Conservation (phyloP, 2,329 filamentous ascomycete genomes). For the Talaromyces sp. region DNA sequence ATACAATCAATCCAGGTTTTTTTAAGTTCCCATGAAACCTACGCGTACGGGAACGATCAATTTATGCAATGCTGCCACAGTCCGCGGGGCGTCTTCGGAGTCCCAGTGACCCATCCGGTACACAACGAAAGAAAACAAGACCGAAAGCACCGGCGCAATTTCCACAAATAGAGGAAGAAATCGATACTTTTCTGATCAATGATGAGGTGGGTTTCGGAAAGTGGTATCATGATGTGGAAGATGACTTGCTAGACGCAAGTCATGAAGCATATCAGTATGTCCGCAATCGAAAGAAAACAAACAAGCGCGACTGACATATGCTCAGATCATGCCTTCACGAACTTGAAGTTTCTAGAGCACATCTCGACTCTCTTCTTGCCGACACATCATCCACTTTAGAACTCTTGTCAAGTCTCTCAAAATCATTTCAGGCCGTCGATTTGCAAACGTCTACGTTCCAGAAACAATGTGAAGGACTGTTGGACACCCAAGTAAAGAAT, state of each 20-base stretch:
- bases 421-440: slow-evolving; percentile 84
- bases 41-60: background rate
- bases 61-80: slow-evolving; percentile 29
- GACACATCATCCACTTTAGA: slow-evolving; percentile 74
- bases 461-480: slow-evolving; percentile 81
- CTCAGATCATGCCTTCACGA: slow-evolving; percentile 73
- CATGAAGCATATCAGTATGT: slow-evolving; percentile 78
- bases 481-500: slow-evolving; percentile 75
- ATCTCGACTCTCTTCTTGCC: slow-evolving; percentile 72
- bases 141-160: slow-evolving; percentile 18
- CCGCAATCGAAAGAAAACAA: background rate
- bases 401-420: slow-evolving; percentile 72
- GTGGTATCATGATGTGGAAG: slow-evolving; percentile 59
- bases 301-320: background rate
- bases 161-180: slow-evolving; percentile 17
- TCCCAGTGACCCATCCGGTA: slow-evolving; percentile 31
- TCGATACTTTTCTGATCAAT: slow-evolving; percentile 42
- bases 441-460: slow-evolving; percentile 90
- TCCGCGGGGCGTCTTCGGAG: slow-evolving; percentile 33
- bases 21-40: background rate
- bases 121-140: slow-evolving; percentile 22
- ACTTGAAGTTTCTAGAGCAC: slow-evolving; percentile 72
- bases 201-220: slow-evolving; percentile 57
- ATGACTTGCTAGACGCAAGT: slow-evolving; percentile 71
- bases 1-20: background rate